Evolutionary conservation across 495 filamentous ascomycete species (phyloP), one percentile per base, ranked within the genome.

Genomic region (Hypoxylon fragiforme): DNA sequence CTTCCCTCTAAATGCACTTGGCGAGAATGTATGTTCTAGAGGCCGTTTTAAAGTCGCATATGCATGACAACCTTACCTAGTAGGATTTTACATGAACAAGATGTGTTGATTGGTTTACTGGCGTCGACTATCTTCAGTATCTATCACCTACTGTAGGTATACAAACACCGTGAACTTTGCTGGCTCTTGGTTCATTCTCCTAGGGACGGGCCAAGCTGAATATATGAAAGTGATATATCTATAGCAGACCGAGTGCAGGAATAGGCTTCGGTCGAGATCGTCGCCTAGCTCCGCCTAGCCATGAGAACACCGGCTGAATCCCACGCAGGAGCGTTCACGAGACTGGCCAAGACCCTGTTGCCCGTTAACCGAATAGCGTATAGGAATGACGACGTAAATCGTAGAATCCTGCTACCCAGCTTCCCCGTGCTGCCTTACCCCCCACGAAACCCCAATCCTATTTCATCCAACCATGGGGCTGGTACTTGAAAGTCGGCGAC

Each of bases 181-280:
- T n/a, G n/a, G n/a, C n/a, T n/a, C 58, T 62, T 57, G 52, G 52
- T 52, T 48, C 24, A 20, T 39, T 42, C 43, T 36, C 38, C 12
- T 57, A 43, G 20, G 43, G 48, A 42, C 58, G 48, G 34, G 58
- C 52, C 58, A 62, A 62, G 58, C 58, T 62, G 58, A 62, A 37
- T 21, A 57, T 49, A 50, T 53, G 43, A 57, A 57, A 22, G 43
- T 38, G 43, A 50, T 39, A 57, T n/a, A n/a, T n/a, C n/a, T 53
- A 37, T 16, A 44, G 43, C 14, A 62, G 47, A 57, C 43, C 53
- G 48, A 57, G 12, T 13, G 52, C 48, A 41, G 44, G 26, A 57
- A 47, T 57, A 49, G 47, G 43, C 52, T 34, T 62, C 48, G 58
- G 58, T 62, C 58, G 52, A 62, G 58, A 62, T 57, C 48, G 14